phyloP scores from a whole-genome alignment of 2,329 filamentous ascomycete species.

The Sordariomycetes sp. region DNA sequence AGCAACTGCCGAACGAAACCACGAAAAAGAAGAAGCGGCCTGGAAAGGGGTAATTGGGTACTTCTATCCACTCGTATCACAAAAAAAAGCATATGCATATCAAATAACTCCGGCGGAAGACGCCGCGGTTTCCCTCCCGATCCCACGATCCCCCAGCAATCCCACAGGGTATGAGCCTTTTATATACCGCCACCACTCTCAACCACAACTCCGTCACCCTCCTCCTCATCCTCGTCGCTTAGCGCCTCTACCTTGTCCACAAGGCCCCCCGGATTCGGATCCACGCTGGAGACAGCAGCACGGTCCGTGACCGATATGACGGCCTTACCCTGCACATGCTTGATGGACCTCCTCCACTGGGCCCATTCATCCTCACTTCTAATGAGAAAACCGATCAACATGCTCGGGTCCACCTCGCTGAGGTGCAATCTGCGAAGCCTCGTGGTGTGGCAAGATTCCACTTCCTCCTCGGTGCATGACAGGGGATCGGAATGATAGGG shows the following conservation, averaged over 20 bases:
- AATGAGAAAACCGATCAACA: constrained; percentile 92
- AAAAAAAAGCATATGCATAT: neutral
- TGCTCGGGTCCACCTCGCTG: constrained; percentile 92
- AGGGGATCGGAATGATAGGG: constrained; percentile 45
- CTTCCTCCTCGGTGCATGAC: constrained; percentile 59
- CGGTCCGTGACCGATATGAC: constrained; percentile 76
- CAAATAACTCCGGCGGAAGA: neutral
- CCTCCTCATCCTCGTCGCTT: constrained; percentile 52
- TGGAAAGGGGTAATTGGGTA: neutral
- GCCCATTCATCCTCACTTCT: constrained; percentile 73
- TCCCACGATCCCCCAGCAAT: neutral
- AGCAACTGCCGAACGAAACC: neutral
- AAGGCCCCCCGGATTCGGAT: constrained; percentile 17
- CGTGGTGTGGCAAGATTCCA: constrained; percentile 78
- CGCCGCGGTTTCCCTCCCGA: neutral
- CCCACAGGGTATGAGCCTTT: neutral
- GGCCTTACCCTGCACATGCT: constrained; percentile 66
- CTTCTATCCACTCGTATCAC: neutral
- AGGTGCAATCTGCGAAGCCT: constrained; percentile 74
- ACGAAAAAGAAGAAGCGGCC: neutral
- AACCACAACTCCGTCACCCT: neutral
- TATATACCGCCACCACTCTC: neutral
- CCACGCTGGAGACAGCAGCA: constrained; percentile 47
- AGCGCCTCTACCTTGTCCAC: constrained; percentile 86
- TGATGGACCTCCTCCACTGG: constrained; percentile 68